Evolutionary conservation across 164 flowering plant genomes (phyloP), one percentile per base, ranked within the genome.

Genomic region (Berberis thunbergii): DNA sequence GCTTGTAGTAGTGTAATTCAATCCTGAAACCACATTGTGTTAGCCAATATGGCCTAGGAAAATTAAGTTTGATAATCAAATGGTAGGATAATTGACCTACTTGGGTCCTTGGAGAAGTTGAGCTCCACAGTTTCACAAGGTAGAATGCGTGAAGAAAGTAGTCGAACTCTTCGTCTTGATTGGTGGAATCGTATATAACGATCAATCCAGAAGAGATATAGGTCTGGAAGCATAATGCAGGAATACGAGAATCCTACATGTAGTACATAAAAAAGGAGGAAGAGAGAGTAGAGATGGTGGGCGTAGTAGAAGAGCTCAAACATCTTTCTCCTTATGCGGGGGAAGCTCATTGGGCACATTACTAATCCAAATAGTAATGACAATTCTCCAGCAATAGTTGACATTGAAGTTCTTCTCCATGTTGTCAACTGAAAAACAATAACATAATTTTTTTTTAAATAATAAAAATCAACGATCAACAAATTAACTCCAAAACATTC

Each of bases 291-390:
- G 56, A 91, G 81, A 57, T 91, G 61, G 63, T 91, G 97, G 0
- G 94, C 79, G 81, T 84, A 91, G 56, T 81, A 84, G 83, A 91
- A 91, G 69, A 91, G 80, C 76, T 88, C 96, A 54, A 88, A 91
- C 66, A 80, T 50, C 69, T 79, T 84, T 53, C 82, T 72, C 65
- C 96, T 72, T 7, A 88, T 73, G 10, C 68, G 57, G 10, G 88
- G 85, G 62, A 78, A 67, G 40, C 86, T 79, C 38, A 88, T 82
- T 2, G 67, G 73, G 96, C 96, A 91, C 73, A 88, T 52, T 50
- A 57, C 62, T 53, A 88, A 56, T 64, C 93, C 94, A 5, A 65
- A 59, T 2, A 83, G 26, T 67, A 88, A 70, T 1, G 90, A 57
- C 3, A 91, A 4, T 68, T 88, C 96, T 50, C 96, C 97, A 0